Percentiles rank a stretch among this genome's conserved stretches.
phyloP scores from a whole-genome alignment of 169 alveolate genomes.

The Cryptosporidium ubiquitum region DNA sequence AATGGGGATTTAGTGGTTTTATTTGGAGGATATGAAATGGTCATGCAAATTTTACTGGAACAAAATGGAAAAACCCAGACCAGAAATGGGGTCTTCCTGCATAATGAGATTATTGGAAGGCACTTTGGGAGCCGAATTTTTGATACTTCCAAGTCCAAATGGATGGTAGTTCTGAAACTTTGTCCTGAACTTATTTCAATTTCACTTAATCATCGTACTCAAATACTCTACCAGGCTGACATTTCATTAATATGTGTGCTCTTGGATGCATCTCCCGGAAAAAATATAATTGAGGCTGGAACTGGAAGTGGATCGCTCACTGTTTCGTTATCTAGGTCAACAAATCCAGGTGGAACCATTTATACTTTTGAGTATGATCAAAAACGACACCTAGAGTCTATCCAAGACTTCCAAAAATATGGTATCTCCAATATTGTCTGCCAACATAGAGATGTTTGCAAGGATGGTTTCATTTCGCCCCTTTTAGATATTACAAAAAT shows the following conservation, averaged over 20 bases:
- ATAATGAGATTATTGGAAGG: conserved; percentile 65
- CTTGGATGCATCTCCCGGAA: conserved; percentile 88
- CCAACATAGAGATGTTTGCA: conserved; percentile 85
- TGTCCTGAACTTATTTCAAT: conserved; percentile 84
- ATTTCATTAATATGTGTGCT: conserved; percentile 87
- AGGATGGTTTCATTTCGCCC: conserved; percentile 77
- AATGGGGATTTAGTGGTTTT: conserved; percentile 53
- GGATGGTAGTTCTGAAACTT: conserved; percentile 79
- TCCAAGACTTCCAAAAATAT: conserved; percentile 78
- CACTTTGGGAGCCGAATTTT: conserved; percentile 78
- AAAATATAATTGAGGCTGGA: conserved; percentile 89
- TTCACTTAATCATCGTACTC: conserved; percentile 85
- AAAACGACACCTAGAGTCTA: conserved; percentile 84
- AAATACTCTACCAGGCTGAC: conserved; percentile 90
- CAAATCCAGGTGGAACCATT: conserved; percentile 87
- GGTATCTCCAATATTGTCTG: conserved; percentile 41
- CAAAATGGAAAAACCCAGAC: conserved; percentile 21
- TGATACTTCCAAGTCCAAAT: conserved; percentile 73
- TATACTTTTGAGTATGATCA: conserved; percentile 89
- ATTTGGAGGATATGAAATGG: conserved; percentile 67
- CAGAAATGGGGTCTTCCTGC: conserved; percentile 39
- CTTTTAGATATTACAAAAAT: conserved; percentile 76
- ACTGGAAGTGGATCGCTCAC: conserved; percentile 93
- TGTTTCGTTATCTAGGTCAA: conserved; percentile 85
- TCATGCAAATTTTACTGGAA: conserved; percentile 19